Percentiles rank a stretch among this genome's conserved stretches.
Conservation (phyloP, 1,139 yeast genomes). For the Kodamaea plutei region DNA sequence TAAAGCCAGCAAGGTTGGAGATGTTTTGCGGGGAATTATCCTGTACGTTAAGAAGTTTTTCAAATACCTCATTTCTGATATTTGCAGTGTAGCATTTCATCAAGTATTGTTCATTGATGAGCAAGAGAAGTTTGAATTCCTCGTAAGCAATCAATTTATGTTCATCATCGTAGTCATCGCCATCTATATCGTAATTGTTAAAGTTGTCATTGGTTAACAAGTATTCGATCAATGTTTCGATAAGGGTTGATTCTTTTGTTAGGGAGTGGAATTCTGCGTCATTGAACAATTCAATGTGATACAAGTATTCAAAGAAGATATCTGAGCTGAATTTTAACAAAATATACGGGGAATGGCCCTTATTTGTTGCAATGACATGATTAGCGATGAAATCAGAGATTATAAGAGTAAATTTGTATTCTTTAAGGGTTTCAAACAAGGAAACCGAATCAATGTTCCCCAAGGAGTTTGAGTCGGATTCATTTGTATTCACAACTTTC, state of each 20-base stretch:
- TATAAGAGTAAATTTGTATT: slow-evolving; percentile 45
- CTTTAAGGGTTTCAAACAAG: slow-evolving; percentile 27
- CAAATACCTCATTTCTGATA: slow-evolving; percentile 46
- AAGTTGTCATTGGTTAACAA: slow-evolving; percentile 50
- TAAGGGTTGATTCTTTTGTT: slow-evolving; percentile 24
- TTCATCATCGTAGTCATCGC: slow-evolving; percentile 49
- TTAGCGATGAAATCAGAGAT: slow-evolving; percentile 36
- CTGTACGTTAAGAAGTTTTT: slow-evolving; percentile 30
- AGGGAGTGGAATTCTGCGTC: slow-evolving; percentile 33
- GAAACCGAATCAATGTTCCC: slow-evolving; percentile 14
- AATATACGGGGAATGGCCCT: slow-evolving; percentile 26
- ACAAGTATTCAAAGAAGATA: slow-evolving; percentile 42
- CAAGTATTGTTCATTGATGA: slow-evolving; percentile 82
- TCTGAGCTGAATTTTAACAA: slow-evolving; percentile 40
- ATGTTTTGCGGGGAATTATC: slow-evolving; percentile 14
- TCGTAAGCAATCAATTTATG: slow-evolving; percentile 63
- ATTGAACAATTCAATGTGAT: slow-evolving; percentile 30
- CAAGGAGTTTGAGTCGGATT: slow-evolving; percentile 2
- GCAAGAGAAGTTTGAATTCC: slow-evolving; percentile 67
- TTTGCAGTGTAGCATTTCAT: slow-evolving; percentile 46
- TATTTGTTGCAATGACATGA: slow-evolving; percentile 23
- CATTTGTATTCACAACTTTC: slow-evolving; percentile 27
- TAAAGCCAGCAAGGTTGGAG: slow-evolving; percentile 31
- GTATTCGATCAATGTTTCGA: slow-evolving; percentile 44
- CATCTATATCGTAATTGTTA: slow-evolving; percentile 32